Percentiles rank a stretch among this genome's conserved stretches.
Conservation (phyloP, 108 stramenopile genomes). For the Cyclotella baltica region DNA sequence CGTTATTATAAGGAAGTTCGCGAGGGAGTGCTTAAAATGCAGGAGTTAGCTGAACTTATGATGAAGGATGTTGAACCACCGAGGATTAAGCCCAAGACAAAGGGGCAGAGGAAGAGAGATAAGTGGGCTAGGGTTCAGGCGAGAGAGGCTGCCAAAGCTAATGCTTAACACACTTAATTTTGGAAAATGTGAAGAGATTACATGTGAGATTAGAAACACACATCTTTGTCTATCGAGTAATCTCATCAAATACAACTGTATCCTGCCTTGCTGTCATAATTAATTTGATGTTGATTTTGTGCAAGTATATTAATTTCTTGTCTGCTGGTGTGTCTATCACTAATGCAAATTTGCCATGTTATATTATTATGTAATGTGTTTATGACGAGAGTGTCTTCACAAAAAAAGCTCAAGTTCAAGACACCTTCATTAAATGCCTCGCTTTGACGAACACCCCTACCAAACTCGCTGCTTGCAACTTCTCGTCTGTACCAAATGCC, state of each 20-base stretch:
- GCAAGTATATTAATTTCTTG: too few relatives aligned
- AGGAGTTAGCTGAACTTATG: conserved; percentile 63
- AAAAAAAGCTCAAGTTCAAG: too few relatives aligned
- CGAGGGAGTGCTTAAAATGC: conserved; percentile 69
- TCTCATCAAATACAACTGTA: neutral
- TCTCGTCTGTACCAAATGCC: conserved; percentile 82
- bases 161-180: neutral
- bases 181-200: conserved; percentile 9
- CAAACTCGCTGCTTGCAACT: conserved; percentile 79
- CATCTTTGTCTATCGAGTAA: too few relatives aligned
- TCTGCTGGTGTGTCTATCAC: too few relatives aligned
- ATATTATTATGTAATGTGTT: too few relatives aligned
- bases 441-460: conserved; percentile 84
- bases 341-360: too few relatives aligned
- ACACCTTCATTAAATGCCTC: conserved; percentile 55
- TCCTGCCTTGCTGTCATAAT: too few relatives aligned
- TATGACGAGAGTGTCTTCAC: too few relatives aligned
- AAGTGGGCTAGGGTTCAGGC: conserved; percentile 60
- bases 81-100: conserved; percentile 72
- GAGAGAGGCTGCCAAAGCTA: conserved; percentile 48
- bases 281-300: too few relatives aligned
- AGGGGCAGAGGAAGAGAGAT: conserved; percentile 83
- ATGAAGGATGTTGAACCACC: conserved; percentile 71
- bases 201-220: too few relatives aligned
- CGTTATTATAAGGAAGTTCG: conserved; percentile 70